These are phyloP conservation scores for Colletotrichum sidae DNA, from an alignment of 2,329 filamentous ascomycete species.

Conservation along the genomic window DNA sequence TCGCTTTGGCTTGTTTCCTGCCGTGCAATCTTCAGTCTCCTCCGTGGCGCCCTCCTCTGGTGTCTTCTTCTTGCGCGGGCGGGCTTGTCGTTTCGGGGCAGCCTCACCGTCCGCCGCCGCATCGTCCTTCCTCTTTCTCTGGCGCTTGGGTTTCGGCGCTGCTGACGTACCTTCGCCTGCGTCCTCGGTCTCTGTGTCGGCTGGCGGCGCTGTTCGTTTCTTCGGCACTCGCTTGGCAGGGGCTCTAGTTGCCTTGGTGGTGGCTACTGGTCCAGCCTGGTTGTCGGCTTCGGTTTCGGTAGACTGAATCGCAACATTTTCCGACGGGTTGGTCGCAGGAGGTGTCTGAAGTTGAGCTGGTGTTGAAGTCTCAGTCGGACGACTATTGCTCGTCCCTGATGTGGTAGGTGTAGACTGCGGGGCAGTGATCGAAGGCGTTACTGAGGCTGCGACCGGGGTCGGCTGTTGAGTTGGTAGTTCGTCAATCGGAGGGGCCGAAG, in stretches of 20 bases:
- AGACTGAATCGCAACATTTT: not conserved
- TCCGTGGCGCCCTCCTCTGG: constrained; percentile 29
- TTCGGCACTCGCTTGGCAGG: constrained; percentile 21
- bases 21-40: constrained; percentile 4
- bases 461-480: not conserved
- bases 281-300: constrained; percentile 7
- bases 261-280: not conserved
- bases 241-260: constrained; percentile 2
- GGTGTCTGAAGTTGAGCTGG: constrained; percentile 28
- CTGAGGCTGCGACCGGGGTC: not conserved
- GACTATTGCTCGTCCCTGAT: not conserved
- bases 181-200: constrained; percentile 27
- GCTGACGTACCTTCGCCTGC: constrained; percentile 9
- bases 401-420: not conserved
- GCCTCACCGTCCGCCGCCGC: constrained; percentile 22
- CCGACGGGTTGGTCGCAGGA: constrained; percentile 17
- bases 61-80: constrained; percentile 38
- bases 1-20: not conserved
- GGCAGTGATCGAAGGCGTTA: not conserved
- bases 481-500: no score
- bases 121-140: constrained; percentile 31
- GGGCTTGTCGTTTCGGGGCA: constrained; percentile 27
- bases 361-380: constrained; percentile 10
- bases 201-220: constrained; percentile 27
- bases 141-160: constrained; percentile 35